phyloP scores from a whole-genome alignment of 1,139 yeast species.

The Zygosaccharomyces sapae region DNA sequence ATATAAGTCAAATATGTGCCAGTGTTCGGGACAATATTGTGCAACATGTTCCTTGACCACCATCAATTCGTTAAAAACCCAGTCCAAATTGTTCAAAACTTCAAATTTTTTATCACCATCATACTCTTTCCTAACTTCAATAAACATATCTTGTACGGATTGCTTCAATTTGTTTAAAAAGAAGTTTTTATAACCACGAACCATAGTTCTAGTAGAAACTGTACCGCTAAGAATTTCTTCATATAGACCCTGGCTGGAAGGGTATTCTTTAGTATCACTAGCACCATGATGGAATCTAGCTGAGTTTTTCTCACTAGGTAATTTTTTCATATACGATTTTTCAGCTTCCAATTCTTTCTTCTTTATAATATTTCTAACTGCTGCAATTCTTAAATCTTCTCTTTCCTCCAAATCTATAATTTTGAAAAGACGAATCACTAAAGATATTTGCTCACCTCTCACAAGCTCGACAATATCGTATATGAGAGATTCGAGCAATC shows the following conservation, averaged over 20 bases:
- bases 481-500: constrained; percentile 58
- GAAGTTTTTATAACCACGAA: constrained; percentile 62
- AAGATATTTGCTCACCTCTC: constrained; percentile 59
- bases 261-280: constrained; percentile 22
- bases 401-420: constrained; percentile 74
- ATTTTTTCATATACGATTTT: constrained; percentile 31
- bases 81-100: constrained; percentile 67
- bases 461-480: constrained; percentile 64
- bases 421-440: constrained; percentile 69
- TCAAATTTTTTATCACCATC: constrained; percentile 47
- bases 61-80: constrained; percentile 78
- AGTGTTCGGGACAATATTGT: constrained; percentile 59
- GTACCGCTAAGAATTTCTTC: constrained; percentile 40
- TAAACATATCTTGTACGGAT: constrained; percentile 62
- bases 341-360: constrained; percentile 35
- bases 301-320: constrained; percentile 24
- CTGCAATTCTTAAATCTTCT: constrained; percentile 62
- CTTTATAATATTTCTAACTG: constrained; percentile 45
- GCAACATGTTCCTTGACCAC: constrained; percentile 58
- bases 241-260: constrained; percentile 31
- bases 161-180: constrained; percentile 59
- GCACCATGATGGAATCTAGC: constrained; percentile 12
- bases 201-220: constrained; percentile 41
- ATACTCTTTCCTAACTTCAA: constrained; percentile 58
- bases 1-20: constrained; percentile 66